Base-by-base conservation (phyloP, 768 basidiomycete species). In the Boletus speciosus region DNA sequence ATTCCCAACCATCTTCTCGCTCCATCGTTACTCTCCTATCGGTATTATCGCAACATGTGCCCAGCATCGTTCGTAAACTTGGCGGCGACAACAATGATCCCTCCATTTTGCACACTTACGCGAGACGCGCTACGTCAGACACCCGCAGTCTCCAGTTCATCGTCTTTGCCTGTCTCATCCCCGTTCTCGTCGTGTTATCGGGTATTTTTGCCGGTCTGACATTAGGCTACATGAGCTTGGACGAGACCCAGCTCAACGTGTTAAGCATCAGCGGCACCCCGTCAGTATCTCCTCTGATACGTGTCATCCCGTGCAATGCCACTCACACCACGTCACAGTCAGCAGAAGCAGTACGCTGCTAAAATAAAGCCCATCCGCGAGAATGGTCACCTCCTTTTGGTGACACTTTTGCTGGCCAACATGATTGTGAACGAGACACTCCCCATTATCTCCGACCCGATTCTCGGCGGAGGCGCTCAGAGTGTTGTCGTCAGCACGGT, bases 371-470 rank as follows among this genome's bases (percentile, higher is more conserved):
- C 93, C 12, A 85, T 96, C 45, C 86, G 92, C 52, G 77, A 84
- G 74, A 86, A 93, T 61, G 89, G 90, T 2, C 90, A 93, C 66
- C 74, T 91, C 31, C 77, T 93, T 10, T 81, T 93, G 54, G 89
- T 91, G 52, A 91, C 90, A 0, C 82, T 92, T 37, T 80, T 93
- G 10, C 73, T 94, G 31, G 85, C 88, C 34, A 94, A 95, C 71
- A 94, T 95, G 93, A 90, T 94, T 52, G 86, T 88, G 63, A 94
- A 94, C 67, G 92, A 93, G 72, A 78, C 88, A 0, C 81, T 93
- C 5, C 93, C 93, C 35, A 80, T 94, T 58, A 90, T 95, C 55
- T 78, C 87, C 11, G 88, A 90, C 66, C 81, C 82, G 4, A 76
- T 93, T 36, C 78, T 96, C 3, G 90, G 90, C 25, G 90, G 90